A percentile compares a stretch with the other conserved stretches of the same genome.
These are phyloP conservation scores for Auricularia auricula-judae DNA, from an alignment of 768 basidiomycete species.

Conservation along the genomic window DNA sequence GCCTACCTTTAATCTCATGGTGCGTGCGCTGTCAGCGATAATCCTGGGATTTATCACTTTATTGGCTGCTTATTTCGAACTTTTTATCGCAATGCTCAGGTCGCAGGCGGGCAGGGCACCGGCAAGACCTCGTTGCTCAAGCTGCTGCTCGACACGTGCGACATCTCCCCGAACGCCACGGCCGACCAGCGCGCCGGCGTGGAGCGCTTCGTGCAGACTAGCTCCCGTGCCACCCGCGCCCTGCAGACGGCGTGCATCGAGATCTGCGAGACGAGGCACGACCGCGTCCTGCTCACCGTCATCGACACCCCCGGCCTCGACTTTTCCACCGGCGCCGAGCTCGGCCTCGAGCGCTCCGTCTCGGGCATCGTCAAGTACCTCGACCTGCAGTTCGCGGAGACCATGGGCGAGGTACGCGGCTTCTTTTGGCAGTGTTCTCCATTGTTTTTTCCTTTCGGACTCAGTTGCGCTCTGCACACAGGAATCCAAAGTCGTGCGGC, in stretches of 20 bases:
- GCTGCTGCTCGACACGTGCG: constrained; percentile 73
- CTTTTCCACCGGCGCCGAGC: constrained; percentile 58
- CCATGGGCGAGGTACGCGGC: constrained; percentile 66
- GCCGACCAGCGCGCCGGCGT: constrained; percentile 58
- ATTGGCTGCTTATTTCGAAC: background rate
- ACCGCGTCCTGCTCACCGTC: constrained; percentile 66
- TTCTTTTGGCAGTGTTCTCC: background rate
- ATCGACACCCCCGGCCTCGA: constrained; percentile 83
- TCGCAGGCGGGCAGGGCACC: constrained; percentile 68
- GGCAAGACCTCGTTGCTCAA: constrained; percentile 80
- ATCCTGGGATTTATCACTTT: too few relatives aligned
- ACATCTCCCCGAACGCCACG: constrained; percentile 68
- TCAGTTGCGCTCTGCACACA: constrained; percentile 16
- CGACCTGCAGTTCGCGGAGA: constrained; percentile 73
- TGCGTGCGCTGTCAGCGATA: constrained; percentile 19
- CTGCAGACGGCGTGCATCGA: constrained; percentile 67
- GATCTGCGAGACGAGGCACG: constrained; percentile 59
- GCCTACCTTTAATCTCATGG: constrained; percentile 83
- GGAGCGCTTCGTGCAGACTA: constrained; percentile 48
- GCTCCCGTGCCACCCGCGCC: constrained; percentile 42
- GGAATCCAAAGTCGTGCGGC: constrained; percentile 83
- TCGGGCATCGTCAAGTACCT: constrained; percentile 64
- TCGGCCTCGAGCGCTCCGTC: constrained; percentile 72
- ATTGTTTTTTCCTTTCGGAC: background rate
- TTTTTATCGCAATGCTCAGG: constrained; percentile 28